phyloP scores from a whole-genome alignment of 106 monocot species.

The Dendrobium catenatum region DNA sequence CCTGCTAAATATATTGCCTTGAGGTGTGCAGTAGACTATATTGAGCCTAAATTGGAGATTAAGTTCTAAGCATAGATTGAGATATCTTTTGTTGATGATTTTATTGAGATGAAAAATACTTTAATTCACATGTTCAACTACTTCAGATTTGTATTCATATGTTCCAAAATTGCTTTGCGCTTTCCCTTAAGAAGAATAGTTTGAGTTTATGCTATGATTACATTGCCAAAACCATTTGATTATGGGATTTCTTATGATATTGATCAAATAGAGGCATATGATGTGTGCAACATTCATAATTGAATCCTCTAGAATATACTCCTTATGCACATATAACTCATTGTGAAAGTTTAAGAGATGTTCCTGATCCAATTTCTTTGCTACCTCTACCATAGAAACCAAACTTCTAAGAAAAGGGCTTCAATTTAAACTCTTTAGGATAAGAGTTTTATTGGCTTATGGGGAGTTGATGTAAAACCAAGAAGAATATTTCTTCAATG shows the following conservation, averaged over 20 bases:
- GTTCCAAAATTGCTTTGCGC: not conserved
- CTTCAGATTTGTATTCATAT: not conserved
- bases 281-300: no score
- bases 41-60: no score
- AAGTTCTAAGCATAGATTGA: not conserved
- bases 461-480: not conserved
- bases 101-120: not conserved
- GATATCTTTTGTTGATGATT: not conserved
- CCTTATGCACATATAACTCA: not conserved
- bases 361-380: not conserved
- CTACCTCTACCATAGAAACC: not conserved
- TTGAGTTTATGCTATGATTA: not conserved
- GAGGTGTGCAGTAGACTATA: no score
- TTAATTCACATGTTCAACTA: not conserved
- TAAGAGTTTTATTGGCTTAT: not conserved
- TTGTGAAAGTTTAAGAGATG: not conserved
- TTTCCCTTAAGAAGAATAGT: not conserved
- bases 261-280: not conserved
- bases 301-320: not conserved
- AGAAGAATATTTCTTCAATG: not conserved
- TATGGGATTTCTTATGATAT: not conserved
- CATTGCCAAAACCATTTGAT: not conserved
- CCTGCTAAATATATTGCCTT: no score
- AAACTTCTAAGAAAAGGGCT: not conserved
- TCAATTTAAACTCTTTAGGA: not conserved